These are phyloP conservation scores for Kwoniella dejecticola DNA, from an alignment of 768 basidiomycete species.

Conservation along the genomic window DNA sequence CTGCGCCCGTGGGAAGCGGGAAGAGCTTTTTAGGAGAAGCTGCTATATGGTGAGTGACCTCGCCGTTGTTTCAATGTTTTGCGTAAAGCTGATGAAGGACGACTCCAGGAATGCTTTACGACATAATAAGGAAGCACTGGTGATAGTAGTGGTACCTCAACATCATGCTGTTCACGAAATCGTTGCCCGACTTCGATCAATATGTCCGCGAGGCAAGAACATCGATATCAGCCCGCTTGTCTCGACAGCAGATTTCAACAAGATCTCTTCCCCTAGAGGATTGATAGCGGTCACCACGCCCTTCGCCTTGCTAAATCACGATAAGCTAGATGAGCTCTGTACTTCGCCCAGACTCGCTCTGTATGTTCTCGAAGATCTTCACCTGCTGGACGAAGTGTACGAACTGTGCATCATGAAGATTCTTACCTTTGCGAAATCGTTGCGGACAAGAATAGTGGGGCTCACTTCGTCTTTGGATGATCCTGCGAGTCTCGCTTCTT, in stretches of 20 bases:
- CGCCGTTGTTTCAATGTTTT: background rate
- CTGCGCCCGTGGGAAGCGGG: slow-evolving; percentile 77
- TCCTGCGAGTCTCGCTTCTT: slow-evolving; percentile 74
- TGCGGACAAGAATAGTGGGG: slow-evolving; percentile 73
- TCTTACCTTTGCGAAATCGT: slow-evolving; percentile 65
- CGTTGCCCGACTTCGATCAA: slow-evolving; percentile 47
- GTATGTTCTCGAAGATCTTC: slow-evolving; percentile 80
- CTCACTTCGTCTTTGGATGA: slow-evolving; percentile 78
- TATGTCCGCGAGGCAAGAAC: slow-evolving; percentile 28
- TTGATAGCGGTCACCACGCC: slow-evolving; percentile 43
- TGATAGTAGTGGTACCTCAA: slow-evolving; percentile 67
- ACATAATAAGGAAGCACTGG: slow-evolving; percentile 60
- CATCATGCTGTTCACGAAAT: slow-evolving; percentile 64
- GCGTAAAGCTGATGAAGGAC: background rate
- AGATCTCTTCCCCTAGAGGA: slow-evolving; percentile 12
- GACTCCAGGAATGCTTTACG: slow-evolving; percentile 63
- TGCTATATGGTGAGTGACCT: slow-evolving; percentile 64
- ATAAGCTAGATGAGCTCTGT: slow-evolving; percentile 22
- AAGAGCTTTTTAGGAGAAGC: slow-evolving; percentile 75
- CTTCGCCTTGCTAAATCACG: slow-evolving; percentile 31
- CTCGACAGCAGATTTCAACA: slow-evolving; percentile 49
- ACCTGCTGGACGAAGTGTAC: slow-evolving; percentile 76
- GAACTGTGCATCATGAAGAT: slow-evolving; percentile 79
- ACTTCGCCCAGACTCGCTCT: slow-evolving; percentile 62
- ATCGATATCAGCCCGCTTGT: slow-evolving; percentile 58